Evolutionary conservation across 148 eudicot species (phyloP).

Genomic region (Limonium bicolor): DNA sequence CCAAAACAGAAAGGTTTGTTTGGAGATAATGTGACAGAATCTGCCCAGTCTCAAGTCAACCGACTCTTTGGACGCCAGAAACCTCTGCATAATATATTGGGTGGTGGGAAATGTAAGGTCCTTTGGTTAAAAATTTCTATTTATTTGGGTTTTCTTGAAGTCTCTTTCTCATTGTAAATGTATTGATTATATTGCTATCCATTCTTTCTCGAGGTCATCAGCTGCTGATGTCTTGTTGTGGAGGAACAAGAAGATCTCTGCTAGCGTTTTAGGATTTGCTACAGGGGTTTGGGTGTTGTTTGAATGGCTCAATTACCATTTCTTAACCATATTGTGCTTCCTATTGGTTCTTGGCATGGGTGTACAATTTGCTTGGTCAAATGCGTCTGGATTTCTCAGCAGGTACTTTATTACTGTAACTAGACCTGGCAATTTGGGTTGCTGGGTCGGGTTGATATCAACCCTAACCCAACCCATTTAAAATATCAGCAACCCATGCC

Average conservation of each 20-base stretch:
- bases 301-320: constrained; percentile 77
- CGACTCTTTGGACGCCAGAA: constrained; percentile 79
- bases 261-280: constrained; percentile 46
- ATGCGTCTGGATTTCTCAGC: constrained; percentile 48
- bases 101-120: constrained; percentile 79
- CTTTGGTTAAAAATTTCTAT: not conserved
- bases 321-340: constrained; percentile 47
- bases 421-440: too few relatives aligned
- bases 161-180: not conserved
- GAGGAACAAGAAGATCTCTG: constrained; percentile 94
- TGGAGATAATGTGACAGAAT: constrained; percentile 29
- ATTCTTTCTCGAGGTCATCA: constrained; percentile 13
- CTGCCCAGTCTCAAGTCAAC: constrained; percentile 42
- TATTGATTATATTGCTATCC: not conserved
- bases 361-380: constrained; percentile 60
- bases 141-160: not conserved
- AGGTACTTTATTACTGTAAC: too few relatives aligned
- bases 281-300: constrained; percentile 70
- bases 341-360: constrained; percentile 40
- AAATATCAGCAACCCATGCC: too few relatives aligned
- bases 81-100: constrained; percentile 66
- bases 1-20: constrained; percentile 35
- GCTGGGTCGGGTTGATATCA: too few relatives aligned
- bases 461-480: too few relatives aligned
- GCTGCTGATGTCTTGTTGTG: constrained; percentile 94